Conservation (phyloP, 805 yeast genomes). For the Kazachstania viticola region DNA sequence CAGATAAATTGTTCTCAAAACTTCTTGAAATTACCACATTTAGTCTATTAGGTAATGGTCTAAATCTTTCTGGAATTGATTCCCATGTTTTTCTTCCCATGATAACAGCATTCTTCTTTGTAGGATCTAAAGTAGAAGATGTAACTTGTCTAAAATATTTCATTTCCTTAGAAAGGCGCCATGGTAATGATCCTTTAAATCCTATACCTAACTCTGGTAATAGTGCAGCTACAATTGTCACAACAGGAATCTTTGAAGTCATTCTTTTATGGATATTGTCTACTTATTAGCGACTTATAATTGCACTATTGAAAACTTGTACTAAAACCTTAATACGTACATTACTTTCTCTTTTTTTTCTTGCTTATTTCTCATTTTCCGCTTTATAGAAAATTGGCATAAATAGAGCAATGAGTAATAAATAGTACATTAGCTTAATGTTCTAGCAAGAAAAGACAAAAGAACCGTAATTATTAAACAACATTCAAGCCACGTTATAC, state of each 20-base stretch:
- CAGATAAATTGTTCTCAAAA: conserved; percentile 6
- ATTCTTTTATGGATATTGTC: background rate
- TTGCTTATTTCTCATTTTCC: too few relatives aligned
- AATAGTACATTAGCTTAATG: too few relatives aligned
- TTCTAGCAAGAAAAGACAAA: too few relatives aligned
- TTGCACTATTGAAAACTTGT: too few relatives aligned
- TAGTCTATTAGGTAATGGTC: conserved; percentile 67
- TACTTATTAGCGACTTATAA: too few relatives aligned
- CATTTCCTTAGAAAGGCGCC: conserved; percentile 81
- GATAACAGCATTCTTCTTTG: conserved; percentile 57
- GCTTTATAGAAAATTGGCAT: too few relatives aligned
- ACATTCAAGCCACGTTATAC: too few relatives aligned
- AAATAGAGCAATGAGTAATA: too few relatives aligned
- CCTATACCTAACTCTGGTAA: conserved; percentile 81
- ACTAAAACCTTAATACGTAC: too few relatives aligned
- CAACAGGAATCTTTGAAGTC: conserved; percentile 28
- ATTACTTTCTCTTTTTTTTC: too few relatives aligned
- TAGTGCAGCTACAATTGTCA: conserved; percentile 78
- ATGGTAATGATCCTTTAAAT: conserved; percentile 66
- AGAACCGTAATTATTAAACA: too few relatives aligned
- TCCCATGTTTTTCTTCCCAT: conserved; percentile 98
- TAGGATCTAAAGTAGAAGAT: conserved; percentile 27
- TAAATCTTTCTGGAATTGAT: conserved; percentile 71
- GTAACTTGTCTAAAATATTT: conserved; percentile 74
- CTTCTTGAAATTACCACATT: conserved; percentile 66